Evolutionary conservation across 1,284 basidiomycete species (phyloP).

Genomic region (Ganoderma resinaceum): DNA sequence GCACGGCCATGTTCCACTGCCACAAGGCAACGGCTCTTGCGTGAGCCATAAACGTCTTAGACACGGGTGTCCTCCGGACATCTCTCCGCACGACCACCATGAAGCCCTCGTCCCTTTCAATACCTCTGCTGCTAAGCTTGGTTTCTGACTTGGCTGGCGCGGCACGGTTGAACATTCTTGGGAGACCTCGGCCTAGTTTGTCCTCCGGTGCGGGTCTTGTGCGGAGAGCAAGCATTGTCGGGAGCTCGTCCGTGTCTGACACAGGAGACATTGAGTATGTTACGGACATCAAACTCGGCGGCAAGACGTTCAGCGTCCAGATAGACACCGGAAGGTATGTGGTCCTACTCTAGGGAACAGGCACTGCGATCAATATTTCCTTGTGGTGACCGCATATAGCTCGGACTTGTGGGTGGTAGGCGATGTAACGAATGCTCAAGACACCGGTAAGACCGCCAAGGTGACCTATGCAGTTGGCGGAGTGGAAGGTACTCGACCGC

Average conservation of each 20-base stretch:
- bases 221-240: slow-evolving; percentile 12
- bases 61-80: neutral
- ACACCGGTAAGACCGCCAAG: slow-evolving; percentile 47
- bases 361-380: neutral
- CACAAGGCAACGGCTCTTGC: slow-evolving; percentile 6
- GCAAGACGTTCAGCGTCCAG: slow-evolving; percentile 43
- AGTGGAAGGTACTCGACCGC: slow-evolving; percentile 47
- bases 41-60: neutral
- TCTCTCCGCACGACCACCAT: slow-evolving; percentile 19
- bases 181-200: slow-evolving; percentile 15
- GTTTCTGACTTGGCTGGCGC: slow-evolving; percentile 33
- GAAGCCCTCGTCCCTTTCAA: slow-evolving; percentile 27
- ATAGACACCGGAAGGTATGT: slow-evolving; percentile 49
- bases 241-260: slow-evolving; percentile 23
- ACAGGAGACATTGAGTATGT: slow-evolving; percentile 46
- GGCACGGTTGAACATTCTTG: slow-evolving; percentile 32
- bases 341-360: neutral
- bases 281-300: slow-evolving; percentile 46
- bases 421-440: slow-evolving; percentile 45
- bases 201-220: slow-evolving; percentile 3
- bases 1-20: slow-evolving; percentile 16
- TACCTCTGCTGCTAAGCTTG: slow-evolving; percentile 31
- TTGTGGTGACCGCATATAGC: slow-evolving; percentile 34
- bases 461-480: slow-evolving; percentile 58
- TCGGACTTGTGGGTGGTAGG: slow-evolving; percentile 68